Evolutionary conservation across 768 basidiomycete genomes (phyloP), one percentile per base, ranked within the genome.

Genomic region (Auricularia auricula-judae): DNA sequence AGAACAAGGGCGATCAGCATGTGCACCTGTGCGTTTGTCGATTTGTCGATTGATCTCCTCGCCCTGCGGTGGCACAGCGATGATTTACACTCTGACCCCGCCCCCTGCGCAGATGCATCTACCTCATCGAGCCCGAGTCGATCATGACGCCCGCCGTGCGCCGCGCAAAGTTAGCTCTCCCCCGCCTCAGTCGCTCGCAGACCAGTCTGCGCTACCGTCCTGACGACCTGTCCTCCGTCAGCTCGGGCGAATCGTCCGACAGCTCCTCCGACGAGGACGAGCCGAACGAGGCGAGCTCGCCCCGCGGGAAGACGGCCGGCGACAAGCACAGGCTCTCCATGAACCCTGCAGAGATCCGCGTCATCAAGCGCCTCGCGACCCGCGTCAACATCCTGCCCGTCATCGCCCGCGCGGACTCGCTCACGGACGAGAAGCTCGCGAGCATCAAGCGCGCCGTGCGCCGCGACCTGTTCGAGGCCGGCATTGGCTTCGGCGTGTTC

Each of bases 1-100:
- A 91, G 73, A 90, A 84, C 76, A 91, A 88, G 76, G 91, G 89
- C 61, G 91, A 94, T 75, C 89, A 91, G 69, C 92, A 93, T 69
- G 86, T 94, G 69, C 91, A 94, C 76, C 76, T 93, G 90, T 92
- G 73, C 75, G 89, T 75, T 29, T 29, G 61, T 65, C 56, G 61
- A 4, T 56, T 29, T 29, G 29, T 29, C 29, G 29, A 29, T 29
- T 29, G 29, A 29, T 29, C 29, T 29, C 29, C 29, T 29, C 47
- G 47, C 21, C 5, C 18, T 51, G 47, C 29, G 29, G 29, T 29
- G 29, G 29, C 29, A 29, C 29, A 29, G 18, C 21, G 47, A 18
- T 51, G 18, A 21, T 51, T 21, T 16, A 16, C 47, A 18, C 47
- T 10, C 18, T 44, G 43, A 11, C 10, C 10, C 43, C 51, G 63